Conservation (phyloP, 805 yeast species). For the Barnettozyma sp. region DNA sequence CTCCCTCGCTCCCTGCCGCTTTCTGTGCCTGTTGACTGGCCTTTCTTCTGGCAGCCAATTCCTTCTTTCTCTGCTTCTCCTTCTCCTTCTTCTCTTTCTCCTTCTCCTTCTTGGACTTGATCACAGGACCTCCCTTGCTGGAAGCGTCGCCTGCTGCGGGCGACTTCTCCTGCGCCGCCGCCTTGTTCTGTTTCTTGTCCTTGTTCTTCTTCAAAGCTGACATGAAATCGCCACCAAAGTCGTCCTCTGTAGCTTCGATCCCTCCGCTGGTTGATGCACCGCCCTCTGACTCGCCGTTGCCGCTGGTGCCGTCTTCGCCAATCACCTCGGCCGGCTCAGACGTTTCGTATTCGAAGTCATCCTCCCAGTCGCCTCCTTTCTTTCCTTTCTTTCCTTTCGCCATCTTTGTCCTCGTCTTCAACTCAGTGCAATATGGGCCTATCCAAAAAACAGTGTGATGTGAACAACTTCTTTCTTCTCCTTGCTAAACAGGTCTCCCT, state of each 20-base stretch:
- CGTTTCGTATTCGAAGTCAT: constrained; percentile 49
- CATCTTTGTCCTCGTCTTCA: constrained; percentile 3
- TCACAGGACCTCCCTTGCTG: constrained; percentile 45
- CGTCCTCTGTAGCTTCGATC: constrained; percentile 32
- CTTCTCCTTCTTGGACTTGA: constrained; percentile 88
- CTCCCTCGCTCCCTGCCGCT: constrained; percentile 17
- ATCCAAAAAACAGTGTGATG: neutral
- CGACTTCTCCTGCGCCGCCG: constrained; percentile 22
- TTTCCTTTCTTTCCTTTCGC: constrained; percentile 56
- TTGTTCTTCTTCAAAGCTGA: constrained; percentile 75
- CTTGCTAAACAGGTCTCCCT: too few relatives aligned
- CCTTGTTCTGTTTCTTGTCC: constrained; percentile 62
- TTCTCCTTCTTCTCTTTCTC: constrained; percentile 93
- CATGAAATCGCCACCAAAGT: constrained; percentile 64
- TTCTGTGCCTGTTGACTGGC: constrained; percentile 35
- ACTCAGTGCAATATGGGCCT: too few relatives aligned
- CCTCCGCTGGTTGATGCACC: too few relatives aligned
- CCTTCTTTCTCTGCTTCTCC: constrained; percentile 87
- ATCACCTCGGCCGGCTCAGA: constrained; percentile 51
- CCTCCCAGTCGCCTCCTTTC: constrained; percentile 78
- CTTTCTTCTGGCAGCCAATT: constrained; percentile 80
- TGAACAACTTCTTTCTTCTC: too few relatives aligned
- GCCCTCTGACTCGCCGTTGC: too few relatives aligned
- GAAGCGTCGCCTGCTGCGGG: constrained; percentile 31
- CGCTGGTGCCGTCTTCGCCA: constrained; percentile 30